Percentiles rank a stretch among this genome's conserved stretches.
Evolutionary conservation across 768 basidiomycete species (phyloP).

Genomic region (Erythrobasidium yunnanense): DNA sequence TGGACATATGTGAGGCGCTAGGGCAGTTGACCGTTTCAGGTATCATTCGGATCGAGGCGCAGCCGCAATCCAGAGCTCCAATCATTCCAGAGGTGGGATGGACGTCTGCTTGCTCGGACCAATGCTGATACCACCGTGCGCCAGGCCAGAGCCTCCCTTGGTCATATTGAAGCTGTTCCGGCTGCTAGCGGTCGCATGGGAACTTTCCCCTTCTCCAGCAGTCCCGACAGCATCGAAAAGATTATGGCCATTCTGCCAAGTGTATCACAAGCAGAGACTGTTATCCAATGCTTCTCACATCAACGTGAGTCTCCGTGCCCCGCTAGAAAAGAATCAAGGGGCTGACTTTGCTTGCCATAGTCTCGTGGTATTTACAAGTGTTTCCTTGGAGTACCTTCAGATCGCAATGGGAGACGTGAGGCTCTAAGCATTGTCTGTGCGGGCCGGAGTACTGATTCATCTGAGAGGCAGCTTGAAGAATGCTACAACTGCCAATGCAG

Average conservation of each 20-base stretch:
- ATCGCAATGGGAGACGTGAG: neutral
- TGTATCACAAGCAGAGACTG: neutral
- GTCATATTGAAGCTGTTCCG: no score
- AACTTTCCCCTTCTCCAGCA: slow-evolving; percentile 4
- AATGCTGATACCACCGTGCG: no score
- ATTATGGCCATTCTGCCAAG: neutral
- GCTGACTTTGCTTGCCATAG: neutral
- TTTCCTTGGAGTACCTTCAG: neutral
- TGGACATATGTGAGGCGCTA: neutral
- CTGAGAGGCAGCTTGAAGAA: neutral
- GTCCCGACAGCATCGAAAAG: slow-evolving; percentile 1
- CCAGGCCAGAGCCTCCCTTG: no score
- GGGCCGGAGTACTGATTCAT: neutral
- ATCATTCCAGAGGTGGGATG: neutral
- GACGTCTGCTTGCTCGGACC: no score
- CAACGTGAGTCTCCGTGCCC: neutral
- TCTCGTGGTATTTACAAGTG: neutral
- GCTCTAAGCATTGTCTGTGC: neutral
- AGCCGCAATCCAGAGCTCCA: neutral
- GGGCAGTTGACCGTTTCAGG: neutral
- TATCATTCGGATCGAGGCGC: neutral
- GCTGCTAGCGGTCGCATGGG: no score
- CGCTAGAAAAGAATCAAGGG: no score
- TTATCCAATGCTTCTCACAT: neutral
- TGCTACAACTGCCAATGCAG: neutral